phyloP scores from a whole-genome alignment of 169 alveolate species.

The Cytauxzoon felis region DNA sequence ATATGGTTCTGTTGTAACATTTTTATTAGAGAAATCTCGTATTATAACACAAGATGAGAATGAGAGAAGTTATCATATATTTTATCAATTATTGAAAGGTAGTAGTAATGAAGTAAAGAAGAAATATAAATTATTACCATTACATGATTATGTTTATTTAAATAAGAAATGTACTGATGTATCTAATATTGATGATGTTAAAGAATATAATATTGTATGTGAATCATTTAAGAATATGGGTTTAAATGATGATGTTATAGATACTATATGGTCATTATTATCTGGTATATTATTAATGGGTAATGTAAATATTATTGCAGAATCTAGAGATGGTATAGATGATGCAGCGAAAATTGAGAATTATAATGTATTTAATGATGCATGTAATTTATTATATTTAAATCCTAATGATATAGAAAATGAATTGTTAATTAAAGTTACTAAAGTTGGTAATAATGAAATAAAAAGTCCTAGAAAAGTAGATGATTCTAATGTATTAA shows the following conservation, averaged over 20 bases:
- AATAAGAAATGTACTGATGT: slow-evolving; percentile 86
- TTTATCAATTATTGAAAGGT: slow-evolving; percentile 91
- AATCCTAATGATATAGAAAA: slow-evolving; percentile 70
- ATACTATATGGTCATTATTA: slow-evolving; percentile 80
- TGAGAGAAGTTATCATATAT: slow-evolving; percentile 96
- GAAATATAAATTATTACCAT: slow-evolving; percentile 68
- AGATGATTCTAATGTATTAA: slow-evolving; percentile 81
- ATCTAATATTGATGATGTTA: slow-evolving; percentile 89
- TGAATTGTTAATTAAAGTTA: slow-evolving; percentile 75
- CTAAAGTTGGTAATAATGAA: slow-evolving; percentile 78
- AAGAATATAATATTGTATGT: slow-evolving; percentile 86
- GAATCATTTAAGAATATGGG: slow-evolving; percentile 88
- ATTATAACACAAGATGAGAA: slow-evolving; percentile 87
- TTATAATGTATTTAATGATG: slow-evolving; percentile 64
- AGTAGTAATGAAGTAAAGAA: slow-evolving; percentile 77
- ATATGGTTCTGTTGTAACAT: slow-evolving; percentile 88
- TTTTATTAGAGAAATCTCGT: slow-evolving; percentile 94
- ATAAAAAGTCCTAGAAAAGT: slow-evolving; percentile 83
- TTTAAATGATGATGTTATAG: slow-evolving; percentile 81
- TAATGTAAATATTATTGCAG: slow-evolving; percentile 87
- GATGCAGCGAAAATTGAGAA: slow-evolving; percentile 82
- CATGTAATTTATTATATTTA: slow-evolving; percentile 79
- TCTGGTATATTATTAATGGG: slow-evolving; percentile 93
- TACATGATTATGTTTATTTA: slow-evolving; percentile 73
- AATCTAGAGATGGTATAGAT: slow-evolving; percentile 80